Percentiles rank a stretch among this genome's conserved stretches.
These are phyloP conservation scores for Dendryphion nanum DNA, from an alignment of 2,329 filamentous ascomycete genomes.

Conservation along the genomic window DNA sequence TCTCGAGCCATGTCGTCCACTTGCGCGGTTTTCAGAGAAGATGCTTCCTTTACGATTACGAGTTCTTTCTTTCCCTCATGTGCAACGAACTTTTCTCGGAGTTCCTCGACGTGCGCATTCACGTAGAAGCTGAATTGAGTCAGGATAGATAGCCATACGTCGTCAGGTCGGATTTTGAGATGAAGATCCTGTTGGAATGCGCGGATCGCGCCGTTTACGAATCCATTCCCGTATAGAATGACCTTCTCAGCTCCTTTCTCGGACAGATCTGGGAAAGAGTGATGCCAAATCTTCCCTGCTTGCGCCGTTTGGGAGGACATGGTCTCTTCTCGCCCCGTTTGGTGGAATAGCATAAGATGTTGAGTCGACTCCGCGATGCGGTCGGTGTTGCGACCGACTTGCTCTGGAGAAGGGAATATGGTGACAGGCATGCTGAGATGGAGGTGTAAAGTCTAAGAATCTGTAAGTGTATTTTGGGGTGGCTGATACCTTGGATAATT, in stretches of 20 bases:
- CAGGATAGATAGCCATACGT: constrained; percentile 26
- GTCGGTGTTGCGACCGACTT: not conserved
- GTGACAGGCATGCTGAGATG: not conserved
- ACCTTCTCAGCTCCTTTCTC: not conserved
- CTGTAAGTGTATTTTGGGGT: not conserved
- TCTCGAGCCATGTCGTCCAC: constrained; percentile 29
- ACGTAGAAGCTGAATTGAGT: constrained; percentile 25
- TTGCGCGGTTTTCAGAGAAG: constrained; percentile 16
- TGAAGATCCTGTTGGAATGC: constrained; percentile 21
- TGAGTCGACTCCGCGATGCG: not conserved
- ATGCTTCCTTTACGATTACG: constrained; percentile 7
- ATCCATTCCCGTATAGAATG: constrained; percentile 11
- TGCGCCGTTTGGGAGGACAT: not conserved
- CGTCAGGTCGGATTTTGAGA: constrained; percentile 22
- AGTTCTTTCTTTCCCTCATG: constrained; percentile 27
- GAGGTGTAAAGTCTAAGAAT: not conserved
- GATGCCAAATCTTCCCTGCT: no score
- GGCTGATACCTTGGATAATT: no score
- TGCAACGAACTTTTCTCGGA: constrained; percentile 27
- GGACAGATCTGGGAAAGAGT: no score
- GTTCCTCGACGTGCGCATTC: constrained; percentile 20
- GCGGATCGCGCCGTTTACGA: constrained; percentile 13
- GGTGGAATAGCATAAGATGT: not conserved
- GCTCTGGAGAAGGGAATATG: not conserved
- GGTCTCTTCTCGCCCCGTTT: not conserved